A percentile compares a stretch with the other conserved stretches of the same genome.
phyloP scores from a whole-genome alignment of 2,329 filamentous ascomycete genomes.

The Lachnellula subtilissima region DNA sequence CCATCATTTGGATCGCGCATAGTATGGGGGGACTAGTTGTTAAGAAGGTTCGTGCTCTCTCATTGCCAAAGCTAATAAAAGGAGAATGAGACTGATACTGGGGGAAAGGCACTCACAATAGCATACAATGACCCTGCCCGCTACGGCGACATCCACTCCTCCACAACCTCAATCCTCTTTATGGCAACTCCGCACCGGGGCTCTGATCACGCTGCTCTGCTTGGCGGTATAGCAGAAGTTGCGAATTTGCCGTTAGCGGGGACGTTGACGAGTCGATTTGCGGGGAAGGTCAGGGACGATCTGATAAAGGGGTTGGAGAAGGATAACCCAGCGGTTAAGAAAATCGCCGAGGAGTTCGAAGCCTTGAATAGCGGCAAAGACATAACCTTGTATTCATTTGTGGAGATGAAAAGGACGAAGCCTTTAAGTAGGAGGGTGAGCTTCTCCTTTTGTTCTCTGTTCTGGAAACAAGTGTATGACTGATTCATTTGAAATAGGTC shows the following conservation, averaged over 20 bases:
- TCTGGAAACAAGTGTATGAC: too few relatives aligned
- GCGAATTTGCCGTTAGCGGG: background rate
- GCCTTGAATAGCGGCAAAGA: background rate
- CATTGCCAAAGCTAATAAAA: background rate
- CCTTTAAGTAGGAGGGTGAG: constrained; percentile 1
- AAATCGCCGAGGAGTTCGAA: constrained; percentile 11
- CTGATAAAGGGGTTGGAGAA: constrained; percentile 4
- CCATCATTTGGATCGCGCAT: constrained; percentile 12
- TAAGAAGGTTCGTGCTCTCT: constrained; percentile 4
- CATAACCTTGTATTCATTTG: constrained; percentile 4
- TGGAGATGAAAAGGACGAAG: constrained; percentile 5
- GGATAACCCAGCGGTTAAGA: constrained; percentile 3
- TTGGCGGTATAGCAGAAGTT: background rate
- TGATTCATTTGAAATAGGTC: background rate
- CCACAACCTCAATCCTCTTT: constrained; percentile 33
- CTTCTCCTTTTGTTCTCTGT: too few relatives aligned
- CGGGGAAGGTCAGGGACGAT: constrained; percentile 2
- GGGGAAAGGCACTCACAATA: constrained; percentile 6
- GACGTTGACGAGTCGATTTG: constrained; percentile 1
- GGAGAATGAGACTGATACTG: background rate
- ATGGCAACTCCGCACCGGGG: constrained; percentile 36
- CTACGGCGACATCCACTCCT: constrained; percentile 21
- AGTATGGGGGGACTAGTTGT: constrained; percentile 14
- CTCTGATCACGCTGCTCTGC: constrained; percentile 17
- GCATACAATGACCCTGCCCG: background rate